A percentile compares a stretch with the other conserved stretches of the same genome.
phyloP scores from a whole-genome alignment of 164 flowering plant genomes.

The Liriodendron chinense region DNA sequence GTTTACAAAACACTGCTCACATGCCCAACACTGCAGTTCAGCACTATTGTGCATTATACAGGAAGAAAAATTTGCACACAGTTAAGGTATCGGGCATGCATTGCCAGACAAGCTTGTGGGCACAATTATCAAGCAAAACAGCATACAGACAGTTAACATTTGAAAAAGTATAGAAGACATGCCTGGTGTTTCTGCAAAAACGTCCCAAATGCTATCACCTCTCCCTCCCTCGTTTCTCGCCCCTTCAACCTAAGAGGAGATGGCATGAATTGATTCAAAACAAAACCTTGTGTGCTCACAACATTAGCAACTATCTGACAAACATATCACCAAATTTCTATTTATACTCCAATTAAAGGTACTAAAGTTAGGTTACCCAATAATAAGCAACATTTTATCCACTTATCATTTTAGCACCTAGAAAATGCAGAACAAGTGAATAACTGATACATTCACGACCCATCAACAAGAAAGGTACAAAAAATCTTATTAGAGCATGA shows the following conservation, averaged over 20 bases:
- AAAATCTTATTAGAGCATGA: not conserved
- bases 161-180: not conserved
- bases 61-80: too few species aligned
- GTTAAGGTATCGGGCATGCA: too few species aligned
- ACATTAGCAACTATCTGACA: not conserved
- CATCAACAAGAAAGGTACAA: not conserved
- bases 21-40: too few species aligned
- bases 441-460: too few species aligned
- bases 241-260: slow-evolving; percentile 70
- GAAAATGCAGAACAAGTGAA: too few species aligned
- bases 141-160: not conserved
- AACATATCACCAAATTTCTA: not conserved
- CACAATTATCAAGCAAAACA: not conserved
- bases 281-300: not conserved
- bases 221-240: slow-evolving; percentile 65
- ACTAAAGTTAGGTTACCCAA: too few species aligned
- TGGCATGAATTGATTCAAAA: not conserved
- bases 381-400: too few species aligned
- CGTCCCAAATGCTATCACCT: slow-evolving; percentile 90
- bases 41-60: too few species aligned
- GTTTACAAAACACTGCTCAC: too few species aligned
- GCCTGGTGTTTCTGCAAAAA: slow-evolving; percentile 58
- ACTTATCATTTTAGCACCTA: too few species aligned
- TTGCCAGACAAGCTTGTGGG: not conserved
- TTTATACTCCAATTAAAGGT: not conserved